Conservation (phyloP, 768 basidiomycete species). For the Mycena maculata region DNA sequence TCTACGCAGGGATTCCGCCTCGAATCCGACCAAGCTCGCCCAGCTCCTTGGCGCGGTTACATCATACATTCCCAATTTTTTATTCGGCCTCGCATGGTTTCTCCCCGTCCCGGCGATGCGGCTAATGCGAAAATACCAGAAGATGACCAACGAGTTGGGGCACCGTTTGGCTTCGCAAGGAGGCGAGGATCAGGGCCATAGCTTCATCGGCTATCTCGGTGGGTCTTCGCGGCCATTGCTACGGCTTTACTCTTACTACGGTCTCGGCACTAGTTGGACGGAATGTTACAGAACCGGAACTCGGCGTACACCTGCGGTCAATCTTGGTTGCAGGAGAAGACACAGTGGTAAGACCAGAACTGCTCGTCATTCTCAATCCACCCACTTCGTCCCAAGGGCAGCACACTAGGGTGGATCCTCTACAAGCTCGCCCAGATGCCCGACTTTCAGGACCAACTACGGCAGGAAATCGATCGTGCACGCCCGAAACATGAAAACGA, state of each 20-base stretch:
- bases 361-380: neutral
- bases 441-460: slow-evolving; percentile 22
- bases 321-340: slow-evolving; percentile 8
- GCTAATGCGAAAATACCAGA: slow-evolving; percentile 5
- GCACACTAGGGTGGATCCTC: slow-evolving; percentile 7
- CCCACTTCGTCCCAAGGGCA: neutral
- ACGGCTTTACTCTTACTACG: neutral
- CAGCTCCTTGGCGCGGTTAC: neutral
- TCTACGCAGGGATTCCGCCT: slow-evolving; percentile 6
- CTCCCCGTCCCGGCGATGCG: slow-evolving; percentile 2
- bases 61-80: slow-evolving; percentile 9
- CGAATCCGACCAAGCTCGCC: neutral
- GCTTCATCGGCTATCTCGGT: slow-evolving; percentile 9
- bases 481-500: neutral
- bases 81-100: neutral
- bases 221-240: neutral
- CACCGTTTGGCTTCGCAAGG: neutral
- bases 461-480: slow-evolving; percentile 19
- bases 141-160: slow-evolving; percentile 3
- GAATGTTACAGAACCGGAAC: neutral
- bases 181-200: neutral
- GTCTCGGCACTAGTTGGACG: neutral
- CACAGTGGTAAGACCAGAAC: neutral
- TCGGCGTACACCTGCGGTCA: slow-evolving; percentile 10
- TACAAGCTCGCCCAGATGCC: slow-evolving; percentile 22